Evolutionary conservation across 2,329 filamentous ascomycete genomes (phyloP).

Genomic region (Aspergillus floridensis): DNA sequence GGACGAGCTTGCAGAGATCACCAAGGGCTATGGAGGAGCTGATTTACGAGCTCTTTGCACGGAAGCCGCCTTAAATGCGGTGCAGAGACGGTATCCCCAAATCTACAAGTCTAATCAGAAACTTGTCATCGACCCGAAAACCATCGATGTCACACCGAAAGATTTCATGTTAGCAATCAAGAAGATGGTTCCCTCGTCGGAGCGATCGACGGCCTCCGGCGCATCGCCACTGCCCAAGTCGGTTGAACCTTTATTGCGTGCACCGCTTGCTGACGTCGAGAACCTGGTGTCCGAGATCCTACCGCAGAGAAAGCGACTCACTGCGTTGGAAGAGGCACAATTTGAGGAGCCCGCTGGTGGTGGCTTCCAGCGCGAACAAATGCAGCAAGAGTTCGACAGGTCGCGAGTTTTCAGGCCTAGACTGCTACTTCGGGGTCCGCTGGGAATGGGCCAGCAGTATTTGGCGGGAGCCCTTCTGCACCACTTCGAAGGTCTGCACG

Average conservation of each 20-base stretch:
- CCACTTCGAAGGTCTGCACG: conserved; percentile 88
- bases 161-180: conserved; percentile 98
- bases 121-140: conserved; percentile 78
- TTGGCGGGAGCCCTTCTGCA: conserved; percentile 81
- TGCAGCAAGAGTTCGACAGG: conserved; percentile 76
- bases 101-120: conserved; percentile 92
- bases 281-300: conserved; percentile 70
- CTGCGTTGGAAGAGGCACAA: conserved; percentile 90
- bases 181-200: conserved; percentile 92
- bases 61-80: conserved; percentile 90
- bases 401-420: conserved; percentile 85
- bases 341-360: conserved; percentile 79
- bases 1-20: conserved; percentile 74
- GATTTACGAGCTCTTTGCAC: conserved; percentile 92
- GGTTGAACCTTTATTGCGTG: conserved; percentile 76
- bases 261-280: conserved; percentile 69
- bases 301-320: conserved; percentile 80
- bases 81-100: conserved; percentile 92
- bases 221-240: conserved; percentile 75
- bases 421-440: conserved; percentile 74
- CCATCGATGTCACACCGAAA: conserved; percentile 82
- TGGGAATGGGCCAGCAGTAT: conserved; percentile 93
- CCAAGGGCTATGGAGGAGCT: conserved; percentile 95
- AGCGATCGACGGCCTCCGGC: conserved; percentile 80
- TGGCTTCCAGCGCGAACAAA: conserved; percentile 80